Evolutionary conservation across 2,329 filamentous ascomycete genomes (phyloP).

Genomic region (Fusarium sp.): DNA sequence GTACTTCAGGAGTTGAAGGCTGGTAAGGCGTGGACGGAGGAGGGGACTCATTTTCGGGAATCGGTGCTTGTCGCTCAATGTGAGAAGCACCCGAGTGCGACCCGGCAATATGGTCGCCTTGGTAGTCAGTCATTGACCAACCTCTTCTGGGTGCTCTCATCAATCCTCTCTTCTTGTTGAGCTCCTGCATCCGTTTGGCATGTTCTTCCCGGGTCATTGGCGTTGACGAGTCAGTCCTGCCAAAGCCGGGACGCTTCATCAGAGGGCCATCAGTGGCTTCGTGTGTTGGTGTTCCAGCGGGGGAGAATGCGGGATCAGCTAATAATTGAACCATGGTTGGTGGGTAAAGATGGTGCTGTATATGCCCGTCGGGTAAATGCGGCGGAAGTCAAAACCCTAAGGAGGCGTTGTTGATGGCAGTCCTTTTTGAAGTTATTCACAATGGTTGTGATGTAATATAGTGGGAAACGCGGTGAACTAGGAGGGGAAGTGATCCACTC

Average conservation of each 20-base stretch:
- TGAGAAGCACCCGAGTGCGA: conserved; percentile 40
- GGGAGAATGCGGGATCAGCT: conserved; percentile 46
- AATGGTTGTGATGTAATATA: conserved; percentile 13
- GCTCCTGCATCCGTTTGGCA: conserved; percentile 53
- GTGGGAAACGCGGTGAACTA: conserved; percentile 10
- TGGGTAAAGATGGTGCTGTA: background rate
- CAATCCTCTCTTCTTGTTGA: conserved; percentile 51
- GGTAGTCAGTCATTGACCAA: conserved; percentile 61
- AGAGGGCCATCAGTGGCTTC: conserved; percentile 41
- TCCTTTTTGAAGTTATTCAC: conserved; percentile 14
- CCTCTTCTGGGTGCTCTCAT: conserved; percentile 58
- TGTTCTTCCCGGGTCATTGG: conserved; percentile 58
- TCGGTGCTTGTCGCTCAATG: conserved; percentile 46
- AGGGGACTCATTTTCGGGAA: conserved; percentile 51
- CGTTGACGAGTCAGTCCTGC: conserved; percentile 40
- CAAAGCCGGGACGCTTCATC: conserved; percentile 39
- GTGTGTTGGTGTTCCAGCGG: conserved; percentile 38
- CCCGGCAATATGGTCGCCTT: conserved; percentile 46
- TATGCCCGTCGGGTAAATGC: conserved; percentile 13
- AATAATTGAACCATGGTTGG: conserved; percentile 51
- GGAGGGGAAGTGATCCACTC: conserved; percentile 18
- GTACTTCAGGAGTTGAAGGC: conserved; percentile 25
- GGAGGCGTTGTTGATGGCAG: conserved; percentile 1
- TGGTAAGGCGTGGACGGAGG: conserved; percentile 19
- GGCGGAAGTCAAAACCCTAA: background rate